phyloP scores from a whole-genome alignment of 2,329 filamentous ascomycete species.

The Exserohilum turcica region DNA sequence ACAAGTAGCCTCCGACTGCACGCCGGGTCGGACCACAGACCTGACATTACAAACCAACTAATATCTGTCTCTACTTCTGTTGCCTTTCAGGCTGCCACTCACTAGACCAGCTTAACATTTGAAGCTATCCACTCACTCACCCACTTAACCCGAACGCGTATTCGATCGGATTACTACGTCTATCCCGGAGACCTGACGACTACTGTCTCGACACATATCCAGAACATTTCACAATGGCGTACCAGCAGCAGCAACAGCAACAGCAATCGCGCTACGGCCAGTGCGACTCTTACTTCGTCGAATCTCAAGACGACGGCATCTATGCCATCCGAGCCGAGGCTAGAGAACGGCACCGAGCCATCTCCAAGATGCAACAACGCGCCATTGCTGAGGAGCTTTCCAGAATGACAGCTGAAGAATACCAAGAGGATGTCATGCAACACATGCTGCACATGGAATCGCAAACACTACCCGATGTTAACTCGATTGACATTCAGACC shows the following conservation, averaged over 20 bases:
- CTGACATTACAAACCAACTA: slow-evolving; percentile 58
- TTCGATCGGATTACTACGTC: slow-evolving; percentile 22
- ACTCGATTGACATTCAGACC: slow-evolving; percentile 97
- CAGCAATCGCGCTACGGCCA: slow-evolving; percentile 62
- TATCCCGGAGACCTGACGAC: slow-evolving; percentile 55
- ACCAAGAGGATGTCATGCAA: slow-evolving; percentile 89
- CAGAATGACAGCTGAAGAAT: slow-evolving; percentile 81
- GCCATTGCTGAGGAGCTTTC: slow-evolving; percentile 89
- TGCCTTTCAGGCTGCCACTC: slow-evolving; percentile 58
- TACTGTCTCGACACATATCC: slow-evolving; percentile 48
- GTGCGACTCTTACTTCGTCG: slow-evolving; percentile 72
- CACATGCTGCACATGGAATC: slow-evolving; percentile 97
- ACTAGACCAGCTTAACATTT: slow-evolving; percentile 49
- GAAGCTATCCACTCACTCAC: slow-evolving; percentile 53
- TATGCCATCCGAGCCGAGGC: slow-evolving; percentile 66
- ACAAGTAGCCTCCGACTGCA: slow-evolving; percentile 42
- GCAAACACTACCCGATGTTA: slow-evolving; percentile 92
- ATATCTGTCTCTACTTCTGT: slow-evolving; percentile 59
- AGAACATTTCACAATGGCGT: slow-evolving; percentile 59
- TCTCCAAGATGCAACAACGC: slow-evolving; percentile 83
- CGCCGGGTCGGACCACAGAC: slow-evolving; percentile 40
- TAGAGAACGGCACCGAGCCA: slow-evolving; percentile 76
- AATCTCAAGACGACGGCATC: slow-evolving; percentile 61
- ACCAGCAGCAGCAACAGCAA: slow-evolving; percentile 57
- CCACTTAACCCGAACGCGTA: slow-evolving; percentile 44